Evolutionary conservation across 176 grass and related monocot species (phyloP).

Genomic region (Musa beccarii): DNA sequence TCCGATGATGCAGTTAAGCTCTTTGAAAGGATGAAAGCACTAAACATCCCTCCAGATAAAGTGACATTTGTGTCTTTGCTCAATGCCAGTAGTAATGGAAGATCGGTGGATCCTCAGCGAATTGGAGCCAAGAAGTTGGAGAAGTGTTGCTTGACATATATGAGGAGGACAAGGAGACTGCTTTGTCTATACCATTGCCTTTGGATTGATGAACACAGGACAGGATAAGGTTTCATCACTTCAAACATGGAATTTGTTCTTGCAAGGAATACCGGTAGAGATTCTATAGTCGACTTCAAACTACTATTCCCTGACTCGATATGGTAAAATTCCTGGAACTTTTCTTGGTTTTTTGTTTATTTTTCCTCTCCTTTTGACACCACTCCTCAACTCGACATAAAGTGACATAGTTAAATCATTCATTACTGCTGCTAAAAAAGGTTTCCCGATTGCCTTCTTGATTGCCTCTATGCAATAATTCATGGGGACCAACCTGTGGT

Average conservation of each 20-base stretch:
- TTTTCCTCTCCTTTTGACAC: not conserved
- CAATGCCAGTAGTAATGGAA: conserved; percentile 22
- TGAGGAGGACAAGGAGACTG: conserved; percentile 16
- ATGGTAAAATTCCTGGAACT: not conserved
- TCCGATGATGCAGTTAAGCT: conserved; percentile 12
- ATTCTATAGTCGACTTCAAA: not conserved
- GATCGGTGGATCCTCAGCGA: not conserved
- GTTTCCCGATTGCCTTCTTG: too few species aligned
- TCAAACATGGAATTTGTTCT: conserved; percentile 20
- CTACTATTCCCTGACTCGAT: not conserved
- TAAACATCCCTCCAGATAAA: conserved; percentile 5
- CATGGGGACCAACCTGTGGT: too few species aligned
- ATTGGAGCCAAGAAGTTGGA: not conserved
- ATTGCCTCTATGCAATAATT: too few species aligned
- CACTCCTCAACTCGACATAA: too few species aligned
- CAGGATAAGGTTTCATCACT: conserved; percentile 18
- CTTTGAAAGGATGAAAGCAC: conserved; percentile 17
- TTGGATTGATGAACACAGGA: conserved; percentile 14
- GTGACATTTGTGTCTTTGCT: conserved; percentile 20
- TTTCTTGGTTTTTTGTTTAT: not conserved
- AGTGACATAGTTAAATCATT: too few species aligned
- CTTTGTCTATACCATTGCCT: conserved; percentile 17
- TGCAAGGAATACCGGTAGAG: conserved; percentile 20
- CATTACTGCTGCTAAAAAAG: too few species aligned
- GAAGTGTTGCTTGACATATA: conserved; percentile 17